Conservation (phyloP, 1,284 basidiomycete species). For the Ceratobasidium sp. region DNA sequence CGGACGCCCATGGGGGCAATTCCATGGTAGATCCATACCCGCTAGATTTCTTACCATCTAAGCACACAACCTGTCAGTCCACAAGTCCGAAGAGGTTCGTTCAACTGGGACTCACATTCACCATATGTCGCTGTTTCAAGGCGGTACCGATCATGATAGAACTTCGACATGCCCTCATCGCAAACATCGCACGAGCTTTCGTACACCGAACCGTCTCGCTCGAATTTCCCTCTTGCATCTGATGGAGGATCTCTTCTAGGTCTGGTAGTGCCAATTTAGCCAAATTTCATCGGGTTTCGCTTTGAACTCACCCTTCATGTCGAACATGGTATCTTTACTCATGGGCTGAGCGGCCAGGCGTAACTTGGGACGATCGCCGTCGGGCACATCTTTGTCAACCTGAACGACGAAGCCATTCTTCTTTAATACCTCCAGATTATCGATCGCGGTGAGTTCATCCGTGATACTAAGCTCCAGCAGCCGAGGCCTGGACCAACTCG, state of each 20-base stretch:
- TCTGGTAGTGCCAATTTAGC: constrained; percentile 59
- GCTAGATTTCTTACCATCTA: constrained; percentile 94
- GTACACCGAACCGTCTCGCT: constrained; percentile 87
- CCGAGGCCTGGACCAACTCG: constrained; percentile 68
- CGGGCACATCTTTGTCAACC: constrained; percentile 61
- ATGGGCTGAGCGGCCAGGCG: constrained; percentile 85
- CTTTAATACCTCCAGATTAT: constrained; percentile 81
- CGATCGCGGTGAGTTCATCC: constrained; percentile 87
- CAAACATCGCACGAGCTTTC: constrained; percentile 96
- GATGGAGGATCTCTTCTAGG: constrained; percentile 91
- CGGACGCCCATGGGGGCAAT: constrained; percentile 94
- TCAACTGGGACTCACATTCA: constrained; percentile 59
- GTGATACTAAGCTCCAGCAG: constrained; percentile 85
- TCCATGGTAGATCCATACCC: constrained; percentile 96
- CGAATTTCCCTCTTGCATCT: constrained; percentile 77
- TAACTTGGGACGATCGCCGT: constrained; percentile 62
- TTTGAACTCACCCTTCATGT: constrained; percentile 62
- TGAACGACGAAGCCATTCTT: constrained; percentile 88
- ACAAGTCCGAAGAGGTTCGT: constrained; percentile 29
- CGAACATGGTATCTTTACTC: constrained; percentile 88
- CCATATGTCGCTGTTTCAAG: constrained; percentile 81
- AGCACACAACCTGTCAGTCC: no score
- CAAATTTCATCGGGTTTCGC: not conserved
- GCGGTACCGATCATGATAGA: constrained; percentile 96
- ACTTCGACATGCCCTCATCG: constrained; percentile 92